phyloP scores from a whole-genome alignment of 2,329 filamentous ascomycete genomes.

The Penicillium brevicompactum region DNA sequence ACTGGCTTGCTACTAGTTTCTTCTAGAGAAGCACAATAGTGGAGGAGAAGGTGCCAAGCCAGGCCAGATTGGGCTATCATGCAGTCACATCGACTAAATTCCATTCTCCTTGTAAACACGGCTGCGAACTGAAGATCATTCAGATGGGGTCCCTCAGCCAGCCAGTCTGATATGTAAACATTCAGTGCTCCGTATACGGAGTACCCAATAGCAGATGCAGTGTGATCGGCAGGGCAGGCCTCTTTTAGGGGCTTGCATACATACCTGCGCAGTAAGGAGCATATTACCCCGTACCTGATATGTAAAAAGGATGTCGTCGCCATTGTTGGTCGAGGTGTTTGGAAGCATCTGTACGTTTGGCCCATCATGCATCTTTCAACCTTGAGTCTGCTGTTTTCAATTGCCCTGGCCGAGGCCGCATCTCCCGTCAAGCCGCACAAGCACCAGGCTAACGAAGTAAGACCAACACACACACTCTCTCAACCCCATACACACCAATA shows the following conservation, averaged over 20 bases:
- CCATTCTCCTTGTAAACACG: neutral
- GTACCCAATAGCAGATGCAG: neutral
- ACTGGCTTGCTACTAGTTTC: neutral
- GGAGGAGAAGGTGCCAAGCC: neutral
- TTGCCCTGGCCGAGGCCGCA: neutral
- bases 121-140: neutral
- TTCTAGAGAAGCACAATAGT: neutral
- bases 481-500: neutral
- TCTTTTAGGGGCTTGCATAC: neutral
- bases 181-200: neutral
- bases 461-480: neutral
- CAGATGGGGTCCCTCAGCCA: neutral
- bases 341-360: neutral
- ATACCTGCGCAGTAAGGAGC: neutral
- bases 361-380: conserved; percentile 4
- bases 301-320: neutral
- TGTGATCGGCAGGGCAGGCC: neutral
- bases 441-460: neutral
- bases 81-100: neutral
- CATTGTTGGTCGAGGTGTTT: neutral
- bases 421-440: neutral
- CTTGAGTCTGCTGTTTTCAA: neutral
- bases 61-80: neutral
- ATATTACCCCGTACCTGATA: too few relatives aligned
- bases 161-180: neutral